phyloP scores from a whole-genome alignment of 2,329 filamentous ascomycete genomes.

The Microdochium nivale region DNA sequence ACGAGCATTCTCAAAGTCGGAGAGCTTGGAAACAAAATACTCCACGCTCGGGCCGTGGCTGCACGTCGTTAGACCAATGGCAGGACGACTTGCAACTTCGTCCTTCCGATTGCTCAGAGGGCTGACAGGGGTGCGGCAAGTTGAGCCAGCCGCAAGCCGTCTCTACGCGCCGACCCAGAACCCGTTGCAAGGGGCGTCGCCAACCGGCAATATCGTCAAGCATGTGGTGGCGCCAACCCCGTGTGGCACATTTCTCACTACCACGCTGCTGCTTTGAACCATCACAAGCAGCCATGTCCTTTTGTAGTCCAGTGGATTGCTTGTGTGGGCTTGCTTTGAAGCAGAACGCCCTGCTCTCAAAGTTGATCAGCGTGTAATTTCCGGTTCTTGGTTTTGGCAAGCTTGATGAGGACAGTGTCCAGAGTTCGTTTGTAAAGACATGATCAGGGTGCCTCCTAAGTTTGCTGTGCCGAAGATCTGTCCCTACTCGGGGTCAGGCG shows the following conservation, averaged over 20 bases:
- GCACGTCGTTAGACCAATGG: conserved; percentile 28
- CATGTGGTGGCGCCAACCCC: not conserved
- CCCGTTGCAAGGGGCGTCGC: conserved; percentile 29
- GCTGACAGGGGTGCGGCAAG: conserved; percentile 27
- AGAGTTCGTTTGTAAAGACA: no score
- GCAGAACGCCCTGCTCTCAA: no score
- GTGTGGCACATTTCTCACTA: not conserved
- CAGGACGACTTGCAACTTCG: conserved; percentile 21
- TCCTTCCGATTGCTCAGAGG: conserved; percentile 39
- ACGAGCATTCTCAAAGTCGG: not conserved
- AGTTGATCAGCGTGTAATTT: no score
- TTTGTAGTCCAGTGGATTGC: not conserved
- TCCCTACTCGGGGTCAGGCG: no score
- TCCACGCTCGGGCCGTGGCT: conserved; percentile 4
- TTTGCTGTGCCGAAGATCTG: no score
- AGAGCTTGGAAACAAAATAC: not conserved
- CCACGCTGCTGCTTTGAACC: not conserved
- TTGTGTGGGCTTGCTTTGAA: no score
- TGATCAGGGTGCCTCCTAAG: no score
- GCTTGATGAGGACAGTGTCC: no score
- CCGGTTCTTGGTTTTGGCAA: no score
- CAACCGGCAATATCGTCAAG: conserved; percentile 5
- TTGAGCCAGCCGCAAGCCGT: conserved; percentile 37
- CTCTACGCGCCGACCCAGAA: conserved; percentile 41
- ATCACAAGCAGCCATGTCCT: not conserved